Evolutionary conservation across 129 eudicot species (phyloP), one percentile per base, ranked within the genome.

Genomic region (Saposhnikovia divaricata): DNA sequence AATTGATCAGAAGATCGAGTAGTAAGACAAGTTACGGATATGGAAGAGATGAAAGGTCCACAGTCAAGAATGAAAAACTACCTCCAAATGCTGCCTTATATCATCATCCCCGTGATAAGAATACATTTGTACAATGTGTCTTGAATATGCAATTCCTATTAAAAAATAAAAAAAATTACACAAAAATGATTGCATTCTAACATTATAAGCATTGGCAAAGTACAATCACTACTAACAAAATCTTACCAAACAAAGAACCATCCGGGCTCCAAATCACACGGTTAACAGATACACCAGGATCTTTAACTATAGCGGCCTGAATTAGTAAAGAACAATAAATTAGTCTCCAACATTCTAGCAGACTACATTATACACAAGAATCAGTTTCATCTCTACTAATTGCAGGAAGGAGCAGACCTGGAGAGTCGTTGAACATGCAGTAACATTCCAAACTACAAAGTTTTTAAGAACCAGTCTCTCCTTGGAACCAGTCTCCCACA

Each of bases 71-170:
- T 31, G 14, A 48, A 50, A 40, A 44, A 57, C 18, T 80, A 93
- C 97, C 97, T 93, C 98, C 31, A 91, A 80, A 83, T 89, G 93
- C 72, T 91, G 96, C 59, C 97, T 82, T 42, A 91, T 83, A 57
- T 91, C 98, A 77, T 87, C 90, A 37, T 85, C 82, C 25, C 95
- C 93, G 66, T 89, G 89, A 87, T 93, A 91, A 46, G 98, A 87
- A 83, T 89, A 93, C 66, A 93, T 89, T 37, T 93, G 98, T 72
- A 93, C 97, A 84, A 93, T 87, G 81, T 93, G 98, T 77, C 89
- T 87, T 28, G 98, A 91, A 80, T 88, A 93, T 53, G 98, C 98
- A 89, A 93, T 97, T 66, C 98, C 98, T 93, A 81, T 51, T 78
- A 48, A 63, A 47, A 74, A 19, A 72, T 57, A 42, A 61, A 79